These are phyloP conservation scores for Saxispiralis lemnorum DNA, from an alignment of 495 filamentous ascomycete genomes.

Conservation along the genomic window DNA sequence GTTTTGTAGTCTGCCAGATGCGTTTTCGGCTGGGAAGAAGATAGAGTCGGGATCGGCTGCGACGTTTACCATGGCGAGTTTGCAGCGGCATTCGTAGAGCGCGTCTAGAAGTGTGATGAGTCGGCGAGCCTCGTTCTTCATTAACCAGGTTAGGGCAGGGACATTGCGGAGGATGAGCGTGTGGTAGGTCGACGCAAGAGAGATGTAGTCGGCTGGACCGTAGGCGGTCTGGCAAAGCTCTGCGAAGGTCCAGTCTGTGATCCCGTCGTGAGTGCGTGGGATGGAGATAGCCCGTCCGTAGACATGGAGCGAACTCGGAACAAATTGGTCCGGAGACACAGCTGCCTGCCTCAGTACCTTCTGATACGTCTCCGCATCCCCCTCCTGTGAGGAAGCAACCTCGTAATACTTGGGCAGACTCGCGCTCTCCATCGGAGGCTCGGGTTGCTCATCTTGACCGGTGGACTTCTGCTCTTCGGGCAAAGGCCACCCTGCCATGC, in stretches of 20 bases:
- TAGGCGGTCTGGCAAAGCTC: conserved; percentile 39
- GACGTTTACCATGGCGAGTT: conserved; percentile 37
- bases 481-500: conserved; percentile 23
- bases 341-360: too few species aligned
- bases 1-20: not conserved
- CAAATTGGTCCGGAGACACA: too few species aligned
- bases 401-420: conserved; percentile 1
- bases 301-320: conserved; percentile 29
- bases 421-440: too few species aligned
- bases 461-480: conserved; percentile 12
- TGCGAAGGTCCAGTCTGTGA: conserved; percentile 38
- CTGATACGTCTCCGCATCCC: conserved; percentile 1
- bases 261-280: conserved; percentile 30
- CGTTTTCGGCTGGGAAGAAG: conserved; percentile 44
- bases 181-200: conserved; percentile 49
- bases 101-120: conserved; percentile 58
- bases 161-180: conserved; percentile 46
- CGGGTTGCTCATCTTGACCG: not conserved
- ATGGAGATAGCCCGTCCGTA: conserved; percentile 42
- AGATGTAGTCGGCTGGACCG: conserved; percentile 57
- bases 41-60: conserved; percentile 42
- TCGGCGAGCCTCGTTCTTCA: conserved; percentile 54
- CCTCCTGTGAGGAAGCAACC: not conserved
- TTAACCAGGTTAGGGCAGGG: conserved; percentile 35
- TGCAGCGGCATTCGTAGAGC: conserved; percentile 51